Evolutionary conservation across 2,329 filamentous ascomycete genomes (phyloP), one percentile per base, ranked within the genome.

Genomic region (Macrophomina tecta): DNA sequence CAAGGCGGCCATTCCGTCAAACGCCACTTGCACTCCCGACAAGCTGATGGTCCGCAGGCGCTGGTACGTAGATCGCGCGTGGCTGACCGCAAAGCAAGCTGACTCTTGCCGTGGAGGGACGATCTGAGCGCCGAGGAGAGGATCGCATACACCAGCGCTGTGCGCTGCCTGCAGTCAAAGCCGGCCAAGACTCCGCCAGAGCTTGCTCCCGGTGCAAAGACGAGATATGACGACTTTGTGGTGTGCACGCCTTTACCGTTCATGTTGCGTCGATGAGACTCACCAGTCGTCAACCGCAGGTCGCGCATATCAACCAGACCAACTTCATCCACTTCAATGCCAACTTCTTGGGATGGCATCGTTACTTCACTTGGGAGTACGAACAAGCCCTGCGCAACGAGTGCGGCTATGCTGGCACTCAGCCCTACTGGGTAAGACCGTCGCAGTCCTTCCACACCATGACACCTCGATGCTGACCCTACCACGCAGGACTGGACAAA

Each of bases 341-440:
- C 0, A 75, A 75, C 53, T 78, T 77, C 32, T 69, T 77, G 1
- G 66, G 72, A 7, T 82, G 80, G 80, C 80, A 82, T 67, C 74
- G 80, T 1, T 80, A 80, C 69, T 81, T 78, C 68, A 77, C 74
- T 11, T 78, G 81, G 74, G 72, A 74, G 1, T 82, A 81, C 68
- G 81, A 83, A 64, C 73, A 79, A 55, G 77, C 78, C 1, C 73
- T 82, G 2, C 74, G 73, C 5, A 73, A 78, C 18, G 80, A 82
- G 67, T 82, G 81, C 65, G 78, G 78, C 46, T 83, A 82, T 67
- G 76, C 70, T 12, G 80, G 79, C 48, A 75, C 74, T 45, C 77
- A 80, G 61, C 81, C 81, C 1, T 86, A 85, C 75, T 53, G 51
- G 48, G 51, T 53, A 18, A 5, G 14, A 4, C 11, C 12, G 42